A percentile compares a stretch with the other conserved stretches of the same genome.
Evolutionary conservation across 1,139 yeast genomes (phyloP).

Genomic region (Suhomyces coccinellae): DNA sequence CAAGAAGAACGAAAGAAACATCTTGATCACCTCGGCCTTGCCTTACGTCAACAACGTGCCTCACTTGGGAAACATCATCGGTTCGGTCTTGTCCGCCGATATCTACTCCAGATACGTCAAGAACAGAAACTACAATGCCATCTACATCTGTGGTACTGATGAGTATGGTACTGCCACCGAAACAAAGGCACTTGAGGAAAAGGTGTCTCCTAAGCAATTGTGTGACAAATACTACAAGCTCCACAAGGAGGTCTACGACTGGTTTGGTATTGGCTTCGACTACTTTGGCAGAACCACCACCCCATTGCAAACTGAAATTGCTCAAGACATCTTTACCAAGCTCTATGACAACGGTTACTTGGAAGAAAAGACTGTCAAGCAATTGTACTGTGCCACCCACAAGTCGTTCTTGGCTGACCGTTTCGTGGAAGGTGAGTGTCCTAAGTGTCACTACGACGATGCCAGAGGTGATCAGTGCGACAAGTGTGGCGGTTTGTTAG

Average conservation of each 20-base stretch:
- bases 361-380: conserved; percentile 86
- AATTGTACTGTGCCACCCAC: conserved; percentile 87
- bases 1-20: conserved; percentile 68
- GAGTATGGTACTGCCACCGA: conserved; percentile 99
- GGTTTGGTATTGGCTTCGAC: conserved; percentile 96
- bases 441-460: conserved; percentile 89
- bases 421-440: conserved; percentile 97
- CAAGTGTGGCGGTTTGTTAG: conserved; percentile 84
- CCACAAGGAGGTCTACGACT: conserved; percentile 88
- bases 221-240: conserved; percentile 88
- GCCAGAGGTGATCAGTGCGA: conserved; percentile 99
- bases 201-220: conserved; percentile 79
- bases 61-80: conserved; percentile 94
- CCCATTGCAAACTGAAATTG: conserved; percentile 85
- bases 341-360: conserved; percentile 71
- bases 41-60: conserved; percentile 99
- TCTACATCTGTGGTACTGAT: conserved; percentile 94
- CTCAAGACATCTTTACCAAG: conserved; percentile 86
- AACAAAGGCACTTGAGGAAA: conserved; percentile 94
- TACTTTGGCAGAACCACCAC: conserved; percentile 97
- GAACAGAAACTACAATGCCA: conserved; percentile 82
- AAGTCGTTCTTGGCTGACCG: conserved; percentile 93
- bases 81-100: conserved; percentile 93
- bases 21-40: conserved; percentile 89
- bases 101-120: conserved; percentile 89